Evolutionary conservation across 1,139 yeast species (phyloP), one percentile per base, ranked within the genome.

Genomic region (Candida anutae): DNA sequence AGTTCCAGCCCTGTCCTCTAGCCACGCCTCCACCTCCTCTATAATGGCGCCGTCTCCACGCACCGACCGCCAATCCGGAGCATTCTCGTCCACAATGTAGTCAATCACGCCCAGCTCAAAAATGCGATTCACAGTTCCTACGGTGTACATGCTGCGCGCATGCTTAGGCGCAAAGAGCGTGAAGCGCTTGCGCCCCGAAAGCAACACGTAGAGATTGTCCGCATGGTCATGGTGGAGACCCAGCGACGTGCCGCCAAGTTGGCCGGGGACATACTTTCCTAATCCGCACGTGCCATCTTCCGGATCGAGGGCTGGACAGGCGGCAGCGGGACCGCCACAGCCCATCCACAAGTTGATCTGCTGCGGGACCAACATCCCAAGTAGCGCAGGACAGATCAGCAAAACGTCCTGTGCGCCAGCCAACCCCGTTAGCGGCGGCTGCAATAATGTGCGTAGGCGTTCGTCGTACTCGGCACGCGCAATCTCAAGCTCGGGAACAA

Each of bases 171-270:
- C 59, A 43, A 64, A 77, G 4, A 80, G 39, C 0, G 87, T 77
- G 46, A 80, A 79, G 35, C 85, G 47, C 42, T 80, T 80, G n/a
- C 46, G 45, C 0, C 88, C 90, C 16, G 64, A 54, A 1, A 74
- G 46, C 2, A 80, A 65, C 3, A 79, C 56, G 46, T 80, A 80
- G 22, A 79, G 53, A 42, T 80, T 80, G 45, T 79, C 87, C 1
- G 88, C 82, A 49, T 79, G 87, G 45, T 80, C 90, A 46, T 80
- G 90, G 42, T 80, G 90, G n/a, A 80, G 53, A 0, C 90, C 90
- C 0, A 87, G 76, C 0, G 85, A 77, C 0, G 76, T 60, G 1
- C 80, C 81, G 1, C 50, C 50, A 3, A 18, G 10, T n/a, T 29
- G 28, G 1, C 69, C 66, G 1, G 81, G 76, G 2, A 76, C 48